Percentiles rank a stretch among this genome's conserved stretches.
These are phyloP conservation scores for Amphirosellinia nigrospora DNA, from an alignment of 495 filamentous ascomycete species.

Conservation along the genomic window DNA sequence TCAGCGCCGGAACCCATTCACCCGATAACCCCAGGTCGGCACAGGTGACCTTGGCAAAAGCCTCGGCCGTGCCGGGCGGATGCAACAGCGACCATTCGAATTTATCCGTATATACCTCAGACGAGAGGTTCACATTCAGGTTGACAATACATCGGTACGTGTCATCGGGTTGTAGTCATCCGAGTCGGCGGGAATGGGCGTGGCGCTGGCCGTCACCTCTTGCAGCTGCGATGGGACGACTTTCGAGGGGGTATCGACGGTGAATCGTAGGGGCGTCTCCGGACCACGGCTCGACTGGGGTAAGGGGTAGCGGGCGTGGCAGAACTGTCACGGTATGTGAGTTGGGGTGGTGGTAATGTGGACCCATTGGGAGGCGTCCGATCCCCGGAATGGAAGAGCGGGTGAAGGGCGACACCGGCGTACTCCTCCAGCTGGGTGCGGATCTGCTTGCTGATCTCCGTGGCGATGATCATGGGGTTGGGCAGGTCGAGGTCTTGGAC, in stretches of 20 bases:
- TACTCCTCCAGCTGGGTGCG: conserved; percentile 95
- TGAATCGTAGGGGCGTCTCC: conserved; percentile 55
- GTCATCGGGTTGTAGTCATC: conserved; percentile 81
- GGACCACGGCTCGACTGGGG: conserved; percentile 45
- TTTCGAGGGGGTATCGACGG: conserved; percentile 43
- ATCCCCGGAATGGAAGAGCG: conserved; percentile 75
- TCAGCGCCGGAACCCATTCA: conserved; percentile 93
- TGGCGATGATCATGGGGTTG: conserved; percentile 65
- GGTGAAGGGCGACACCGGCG: conserved; percentile 90
- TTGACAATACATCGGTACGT: conserved; percentile 89
- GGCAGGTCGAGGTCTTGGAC: conserved; percentile 96
- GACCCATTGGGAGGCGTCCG: conserved; percentile 33
- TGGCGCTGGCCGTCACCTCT: conserved; percentile 59
- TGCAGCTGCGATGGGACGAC: conserved; percentile 31
- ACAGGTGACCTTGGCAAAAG: conserved; percentile 90
- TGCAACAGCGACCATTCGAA: conserved; percentile 98
- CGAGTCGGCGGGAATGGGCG: conserved; percentile 53
- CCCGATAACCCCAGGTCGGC: conserved; percentile 86
- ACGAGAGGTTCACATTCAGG: conserved; percentile 90
- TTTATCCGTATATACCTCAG: conserved; percentile 92
- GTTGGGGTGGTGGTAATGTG: conserved; percentile 44
- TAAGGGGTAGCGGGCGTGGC: conserved; percentile 57
- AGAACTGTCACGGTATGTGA: conserved; percentile 46
- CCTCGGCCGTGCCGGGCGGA: conserved; percentile 87
- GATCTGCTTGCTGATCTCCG: conserved; percentile 90